Evolutionary conservation across 495 filamentous ascomycete species (phyloP).

Genomic region (Jackrogersella multiformis): DNA sequence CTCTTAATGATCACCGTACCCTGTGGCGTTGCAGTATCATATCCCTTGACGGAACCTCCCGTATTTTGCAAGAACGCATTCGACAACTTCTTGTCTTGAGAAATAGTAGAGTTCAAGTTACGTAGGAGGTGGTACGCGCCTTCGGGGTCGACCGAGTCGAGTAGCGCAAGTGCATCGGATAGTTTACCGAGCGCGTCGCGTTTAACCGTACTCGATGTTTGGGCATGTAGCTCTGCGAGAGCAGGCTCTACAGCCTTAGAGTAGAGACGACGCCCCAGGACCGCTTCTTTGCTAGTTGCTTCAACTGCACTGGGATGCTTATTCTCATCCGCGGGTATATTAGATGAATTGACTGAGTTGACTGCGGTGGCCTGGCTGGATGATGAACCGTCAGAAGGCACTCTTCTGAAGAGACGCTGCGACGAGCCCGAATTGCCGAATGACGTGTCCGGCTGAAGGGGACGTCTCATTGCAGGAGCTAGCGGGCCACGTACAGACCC

Average conservation of each 20-base stretch:
- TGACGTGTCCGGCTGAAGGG: constrained; percentile 81
- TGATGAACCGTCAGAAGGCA: constrained; percentile 72
- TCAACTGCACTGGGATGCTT: constrained; percentile 54
- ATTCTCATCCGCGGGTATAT: constrained; percentile 54
- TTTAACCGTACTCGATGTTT: constrained; percentile 76
- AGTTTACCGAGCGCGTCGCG: constrained; percentile 82
- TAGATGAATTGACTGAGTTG: constrained; percentile 45
- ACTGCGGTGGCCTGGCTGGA: constrained; percentile 47
- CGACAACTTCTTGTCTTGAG: constrained; percentile 54
- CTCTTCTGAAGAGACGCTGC: constrained; percentile 86
- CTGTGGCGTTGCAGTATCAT: constrained; percentile 47
- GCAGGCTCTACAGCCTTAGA: constrained; percentile 79
- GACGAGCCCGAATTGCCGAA: constrained; percentile 93
- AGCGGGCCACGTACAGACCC: constrained; percentile 60
- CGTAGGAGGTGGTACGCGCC: constrained; percentile 85
- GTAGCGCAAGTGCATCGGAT: constrained; percentile 81
- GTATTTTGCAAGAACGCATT: constrained; percentile 47
- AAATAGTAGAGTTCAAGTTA: constrained; percentile 63
- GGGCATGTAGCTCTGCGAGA: constrained; percentile 83
- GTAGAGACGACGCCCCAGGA: constrained; percentile 81
- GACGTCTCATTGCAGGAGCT: constrained; percentile 69
- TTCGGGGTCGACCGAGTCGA: constrained; percentile 90
- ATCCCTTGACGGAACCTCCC: constrained; percentile 22
- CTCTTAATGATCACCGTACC: constrained; percentile 60
- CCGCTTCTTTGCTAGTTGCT: constrained; percentile 76